Evolutionary conservation across 345 rosid genomes (phyloP).

Genomic region (Carallia brachiata): DNA sequence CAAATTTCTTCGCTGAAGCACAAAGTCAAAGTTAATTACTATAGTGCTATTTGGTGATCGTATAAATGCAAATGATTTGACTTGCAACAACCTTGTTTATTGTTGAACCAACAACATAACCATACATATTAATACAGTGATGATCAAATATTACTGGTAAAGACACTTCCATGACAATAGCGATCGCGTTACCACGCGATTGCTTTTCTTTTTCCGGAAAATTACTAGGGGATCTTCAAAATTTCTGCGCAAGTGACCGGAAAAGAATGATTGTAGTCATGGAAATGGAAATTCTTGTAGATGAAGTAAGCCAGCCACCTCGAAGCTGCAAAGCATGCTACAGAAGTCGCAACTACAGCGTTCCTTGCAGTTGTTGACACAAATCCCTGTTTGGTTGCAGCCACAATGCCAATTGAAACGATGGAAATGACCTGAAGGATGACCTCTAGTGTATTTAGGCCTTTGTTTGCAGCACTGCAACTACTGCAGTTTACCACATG

Average conservation of each 20-base stretch:
- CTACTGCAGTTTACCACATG: slow-evolving; percentile 89
- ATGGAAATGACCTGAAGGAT: slow-evolving; percentile 35
- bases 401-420: slow-evolving; percentile 52
- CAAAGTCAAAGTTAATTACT: slow-evolving; percentile 20
- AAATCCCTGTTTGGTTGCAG: slow-evolving; percentile 43
- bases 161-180: too few species aligned
- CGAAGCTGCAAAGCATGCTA: slow-evolving; percentile 67
- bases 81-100: too few species aligned
- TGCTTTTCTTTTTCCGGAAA: too few species aligned
- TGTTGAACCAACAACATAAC: too few species aligned
- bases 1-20: slow-evolving; percentile 22
- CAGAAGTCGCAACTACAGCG: slow-evolving; percentile 42
- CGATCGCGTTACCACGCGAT: too few species aligned
- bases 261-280: slow-evolving; percentile 80
- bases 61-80: too few species aligned
- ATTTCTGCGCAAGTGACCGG: not conserved
- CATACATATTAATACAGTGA: too few species aligned
- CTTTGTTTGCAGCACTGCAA: slow-evolving; percentile 54
- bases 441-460: too few species aligned
- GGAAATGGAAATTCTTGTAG: slow-evolving; percentile 68
- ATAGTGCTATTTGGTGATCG: too few species aligned
- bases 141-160: too few species aligned
- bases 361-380: slow-evolving; percentile 45
- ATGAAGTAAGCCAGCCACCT: slow-evolving; percentile 22
- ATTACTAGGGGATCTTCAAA: too few species aligned